Base-by-base conservation (phyloP, 805 yeast species). In the Citeromyces matritensis region DNA sequence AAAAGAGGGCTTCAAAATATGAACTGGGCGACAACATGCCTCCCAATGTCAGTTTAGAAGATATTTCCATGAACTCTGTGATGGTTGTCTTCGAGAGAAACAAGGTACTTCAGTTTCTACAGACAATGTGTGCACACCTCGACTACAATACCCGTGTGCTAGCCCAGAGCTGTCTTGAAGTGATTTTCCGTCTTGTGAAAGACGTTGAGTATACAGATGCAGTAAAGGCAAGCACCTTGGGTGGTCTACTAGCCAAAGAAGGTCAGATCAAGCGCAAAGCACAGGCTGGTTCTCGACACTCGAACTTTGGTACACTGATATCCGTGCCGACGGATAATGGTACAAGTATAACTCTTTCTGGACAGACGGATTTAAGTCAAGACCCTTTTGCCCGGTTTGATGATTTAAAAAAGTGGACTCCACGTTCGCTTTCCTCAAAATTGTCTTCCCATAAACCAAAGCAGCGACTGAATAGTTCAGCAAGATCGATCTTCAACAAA, bases 251-350 rank as follows among this genome's bases (percentile, higher is more conserved):
- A n/a, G 55, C 58, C 2, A 64, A 64, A 33, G 96, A 88, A 44
- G 59, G 64, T 13, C 60, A 62, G 23, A 47, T 76, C 37, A 70
- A 68, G 21, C 33, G 49, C 3, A 37, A 42, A 19, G 39, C 40
- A 15, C 39, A 43, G 23, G 39, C 37, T 17, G 38, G 24, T 15
- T 63, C 83, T 1, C 65, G 98, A 30, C 98, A 88, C 47, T 86
- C 91, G 3, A 64, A 94, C 32, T 88, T 88, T 57, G 98, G 98
- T 1, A 75, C 96, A 0, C 57, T 86, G 38, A 51, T 85, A 8
- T 75, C 94, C 2, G 60, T 88, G 21, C 73, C 76, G 37, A 69
- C 77, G 12, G 63, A 65, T 15, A 73, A 74, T 33, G 60, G 72
- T 19, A 61, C 57, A 3, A 58, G 80, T 19, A 51, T 80, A 12